Percentiles rank a stretch among this genome's conserved stretches.
Conservation (phyloP, 1,284 basidiomycete genomes). For the Puccinia coronata region DNA sequence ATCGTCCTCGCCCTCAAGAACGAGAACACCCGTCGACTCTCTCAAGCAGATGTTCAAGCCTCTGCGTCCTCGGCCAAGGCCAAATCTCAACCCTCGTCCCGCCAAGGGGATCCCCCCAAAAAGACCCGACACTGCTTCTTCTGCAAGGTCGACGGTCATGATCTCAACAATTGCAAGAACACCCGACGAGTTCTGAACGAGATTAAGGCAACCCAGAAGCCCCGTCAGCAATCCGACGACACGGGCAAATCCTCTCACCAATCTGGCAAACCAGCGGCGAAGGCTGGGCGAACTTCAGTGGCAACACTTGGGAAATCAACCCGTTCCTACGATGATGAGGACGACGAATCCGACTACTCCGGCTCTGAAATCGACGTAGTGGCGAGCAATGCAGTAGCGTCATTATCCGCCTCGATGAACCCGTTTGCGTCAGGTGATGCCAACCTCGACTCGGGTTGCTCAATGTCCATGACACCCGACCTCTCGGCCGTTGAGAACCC, state of each 20-base stretch:
- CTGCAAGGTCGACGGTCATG: background rate
- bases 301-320: background rate
- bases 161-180: background rate
- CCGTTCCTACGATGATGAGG: no score
- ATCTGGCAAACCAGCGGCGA: background rate
- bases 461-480: background rate
- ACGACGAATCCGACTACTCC: background rate
- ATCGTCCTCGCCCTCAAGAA: background rate
- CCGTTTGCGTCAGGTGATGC: background rate
- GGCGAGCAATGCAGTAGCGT: background rate
- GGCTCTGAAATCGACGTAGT: background rate
- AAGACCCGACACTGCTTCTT: background rate
- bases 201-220: background rate
- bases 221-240: background rate
- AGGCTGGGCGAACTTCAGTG: background rate
- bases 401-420: background rate
- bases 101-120: no score
- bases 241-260: background rate
- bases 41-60: background rate
- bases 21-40: background rate
- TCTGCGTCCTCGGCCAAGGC: background rate
- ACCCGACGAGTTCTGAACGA: background rate
- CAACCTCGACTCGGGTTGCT: conserved; percentile 28
- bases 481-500: background rate
- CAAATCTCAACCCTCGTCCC: background rate